These are phyloP conservation scores for Apium graveolens DNA, from an alignment of 129 eudicot genomes.

Conservation along the genomic window DNA sequence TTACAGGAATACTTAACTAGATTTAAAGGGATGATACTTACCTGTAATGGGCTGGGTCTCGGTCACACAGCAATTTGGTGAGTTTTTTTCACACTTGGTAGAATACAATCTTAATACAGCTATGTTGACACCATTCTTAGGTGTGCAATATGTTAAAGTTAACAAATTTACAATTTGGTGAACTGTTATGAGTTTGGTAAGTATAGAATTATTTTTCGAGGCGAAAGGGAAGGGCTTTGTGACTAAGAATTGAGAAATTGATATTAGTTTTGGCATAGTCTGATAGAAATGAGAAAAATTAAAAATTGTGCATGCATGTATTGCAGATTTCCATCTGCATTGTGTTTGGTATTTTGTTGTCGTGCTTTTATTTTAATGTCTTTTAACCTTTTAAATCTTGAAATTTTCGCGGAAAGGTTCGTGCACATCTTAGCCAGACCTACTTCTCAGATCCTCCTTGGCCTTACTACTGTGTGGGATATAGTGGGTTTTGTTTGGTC, in stretches of 20 bases:
- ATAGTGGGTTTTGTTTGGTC: background rate
- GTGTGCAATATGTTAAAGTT: background rate
- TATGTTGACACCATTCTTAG: background rate
- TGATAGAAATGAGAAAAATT: background rate
- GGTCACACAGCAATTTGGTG: conserved; percentile 40
- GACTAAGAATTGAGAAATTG: background rate
- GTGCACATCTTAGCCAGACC: background rate
- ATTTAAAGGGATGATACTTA: conserved; percentile 60
- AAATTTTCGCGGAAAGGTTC: background rate
- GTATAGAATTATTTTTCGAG: background rate
- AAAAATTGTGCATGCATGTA: background rate
- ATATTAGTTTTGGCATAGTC: background rate
- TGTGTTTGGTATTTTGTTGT: background rate
- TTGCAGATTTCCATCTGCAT: background rate
- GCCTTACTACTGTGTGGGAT: background rate
- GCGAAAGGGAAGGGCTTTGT: background rate
- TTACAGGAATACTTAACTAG: conserved; percentile 46
- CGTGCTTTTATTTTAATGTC: background rate
- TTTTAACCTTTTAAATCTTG: background rate
- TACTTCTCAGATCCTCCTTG: background rate
- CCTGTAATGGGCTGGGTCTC: conserved; percentile 54
- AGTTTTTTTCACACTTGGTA: background rate
- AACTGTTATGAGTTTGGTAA: background rate
- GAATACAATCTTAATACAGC: background rate
- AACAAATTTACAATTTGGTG: background rate